phyloP scores from a whole-genome alignment of 2,329 filamentous ascomycete genomes.

The Paramyrothecium sp. region DNA sequence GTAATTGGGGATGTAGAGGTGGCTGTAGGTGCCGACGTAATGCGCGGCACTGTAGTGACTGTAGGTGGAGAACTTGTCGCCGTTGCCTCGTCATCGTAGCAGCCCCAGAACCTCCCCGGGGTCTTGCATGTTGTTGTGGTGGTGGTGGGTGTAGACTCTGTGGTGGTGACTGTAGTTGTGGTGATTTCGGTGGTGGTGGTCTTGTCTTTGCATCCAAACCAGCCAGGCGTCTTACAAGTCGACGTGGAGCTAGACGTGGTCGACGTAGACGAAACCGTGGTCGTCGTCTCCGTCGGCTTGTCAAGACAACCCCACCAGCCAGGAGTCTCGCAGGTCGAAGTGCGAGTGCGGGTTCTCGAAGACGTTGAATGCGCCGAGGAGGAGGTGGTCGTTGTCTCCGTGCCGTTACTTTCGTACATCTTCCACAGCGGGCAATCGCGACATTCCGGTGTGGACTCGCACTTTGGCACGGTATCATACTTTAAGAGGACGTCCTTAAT shows the following conservation, averaged over 20 bases:
- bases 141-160: constrained; percentile 19
- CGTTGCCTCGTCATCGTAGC: constrained; percentile 38
- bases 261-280: constrained; percentile 43
- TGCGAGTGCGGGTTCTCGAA: constrained; percentile 71
- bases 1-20: constrained; percentile 16
- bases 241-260: constrained; percentile 37
- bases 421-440: constrained; percentile 93
- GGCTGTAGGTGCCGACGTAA: constrained; percentile 28
- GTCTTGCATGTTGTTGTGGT: constrained; percentile 40
- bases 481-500: constrained; percentile 83
- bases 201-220: constrained; percentile 63
- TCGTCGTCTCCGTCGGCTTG: constrained; percentile 43
- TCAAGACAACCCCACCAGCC: constrained; percentile 88
- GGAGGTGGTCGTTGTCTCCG: constrained; percentile 68
- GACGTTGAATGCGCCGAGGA: constrained; percentile 53
- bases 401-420: constrained; percentile 89
- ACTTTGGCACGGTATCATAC: constrained; percentile 79
- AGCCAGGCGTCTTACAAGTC: constrained; percentile 61
- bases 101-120: constrained; percentile 58
- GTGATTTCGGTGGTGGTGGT: constrained; percentile 31
- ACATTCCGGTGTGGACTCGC: constrained; percentile 74
- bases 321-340: constrained; percentile 84
- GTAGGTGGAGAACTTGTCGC: constrained; percentile 31
- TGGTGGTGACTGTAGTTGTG: constrained; percentile 26
- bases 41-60: constrained; percentile 20